Conservation (phyloP, 208 protist genomes). For the Hexamita inflata region DNA sequence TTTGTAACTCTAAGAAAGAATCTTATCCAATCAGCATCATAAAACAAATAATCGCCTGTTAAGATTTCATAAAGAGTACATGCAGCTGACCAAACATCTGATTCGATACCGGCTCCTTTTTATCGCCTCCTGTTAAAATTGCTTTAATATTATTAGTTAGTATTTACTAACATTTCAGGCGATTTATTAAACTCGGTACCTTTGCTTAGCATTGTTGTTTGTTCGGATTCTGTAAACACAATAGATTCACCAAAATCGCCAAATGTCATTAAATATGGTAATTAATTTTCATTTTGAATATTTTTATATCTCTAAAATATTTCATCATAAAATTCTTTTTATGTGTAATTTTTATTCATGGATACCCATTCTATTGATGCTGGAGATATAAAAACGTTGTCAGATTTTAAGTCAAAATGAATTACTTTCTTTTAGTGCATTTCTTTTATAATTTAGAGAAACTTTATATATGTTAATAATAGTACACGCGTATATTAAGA, state of each 20-base stretch:
- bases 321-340: not conserved
- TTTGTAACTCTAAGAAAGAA: slow-evolving; percentile 51
- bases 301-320: slow-evolving; percentile 8
- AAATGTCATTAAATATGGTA: slow-evolving; percentile 28
- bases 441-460: slow-evolving; percentile 35
- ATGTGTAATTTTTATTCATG: too few species aligned
- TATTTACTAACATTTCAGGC: slow-evolving; percentile 53
- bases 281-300: not conserved
- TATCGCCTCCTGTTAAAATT: slow-evolving; percentile 50
- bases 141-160: slow-evolving; percentile 54
- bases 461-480: slow-evolving; percentile 23
- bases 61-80: slow-evolving; percentile 58
- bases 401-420: slow-evolving; percentile 25
- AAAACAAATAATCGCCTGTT: slow-evolving; percentile 57
- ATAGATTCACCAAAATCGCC: slow-evolving; percentile 57
- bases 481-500: slow-evolving; percentile 33
- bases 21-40: slow-evolving; percentile 50
- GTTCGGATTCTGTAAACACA: slow-evolving; percentile 47
- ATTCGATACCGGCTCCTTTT: slow-evolving; percentile 45
- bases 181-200: slow-evolving; percentile 61
- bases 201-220: slow-evolving; percentile 49
- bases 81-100: slow-evolving; percentile 57
- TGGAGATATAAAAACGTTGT: slow-evolving; percentile 29
- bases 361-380: slow-evolving; percentile 42
- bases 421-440: slow-evolving; percentile 33